These are phyloP conservation scores for Fusarium sp. DNA, from an alignment of 2,329 filamentous ascomycete genomes.

Conservation along the genomic window DNA sequence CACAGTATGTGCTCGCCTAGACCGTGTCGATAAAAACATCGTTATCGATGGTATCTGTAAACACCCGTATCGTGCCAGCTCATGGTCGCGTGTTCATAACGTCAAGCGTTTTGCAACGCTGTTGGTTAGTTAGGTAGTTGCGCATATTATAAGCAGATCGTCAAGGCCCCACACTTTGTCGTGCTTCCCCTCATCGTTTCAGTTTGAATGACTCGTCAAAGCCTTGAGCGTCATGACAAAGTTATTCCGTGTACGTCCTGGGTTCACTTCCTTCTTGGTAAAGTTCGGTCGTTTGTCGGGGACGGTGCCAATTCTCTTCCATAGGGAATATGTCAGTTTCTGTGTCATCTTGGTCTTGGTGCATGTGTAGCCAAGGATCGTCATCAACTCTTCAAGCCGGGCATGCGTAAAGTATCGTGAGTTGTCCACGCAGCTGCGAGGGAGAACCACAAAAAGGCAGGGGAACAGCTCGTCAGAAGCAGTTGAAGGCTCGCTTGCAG, in stretches of 20 bases:
- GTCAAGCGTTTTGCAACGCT: constrained; percentile 24
- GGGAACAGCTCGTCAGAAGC: constrained; percentile 64
- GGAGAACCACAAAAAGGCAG: constrained; percentile 88
- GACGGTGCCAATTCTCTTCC: constrained; percentile 64
- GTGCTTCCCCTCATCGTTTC: constrained; percentile 25
- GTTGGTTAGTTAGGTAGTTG: constrained; percentile 44
- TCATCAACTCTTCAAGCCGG: constrained; percentile 79
- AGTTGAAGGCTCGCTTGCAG: constrained; percentile 23
- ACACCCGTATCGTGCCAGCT: constrained; percentile 16
- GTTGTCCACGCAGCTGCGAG: constrained; percentile 88
- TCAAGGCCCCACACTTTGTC: constrained; percentile 33
- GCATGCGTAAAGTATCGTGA: constrained; percentile 87
- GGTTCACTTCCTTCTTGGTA: constrained; percentile 79
- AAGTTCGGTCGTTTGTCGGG: constrained; percentile 41
- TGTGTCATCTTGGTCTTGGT: constrained; percentile 78
- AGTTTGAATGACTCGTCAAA: constrained; percentile 37
- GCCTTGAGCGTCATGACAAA: constrained; percentile 81
- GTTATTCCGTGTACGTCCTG: constrained; percentile 86
- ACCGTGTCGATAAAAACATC: constrained; percentile 27
- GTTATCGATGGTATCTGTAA: constrained; percentile 12
- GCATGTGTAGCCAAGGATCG: constrained; percentile 77
- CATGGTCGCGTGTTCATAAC: constrained; percentile 22
- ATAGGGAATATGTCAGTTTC: constrained; percentile 92
- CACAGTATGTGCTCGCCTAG: constrained; percentile 22
- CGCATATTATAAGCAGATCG: constrained; percentile 43